Evolutionary conservation across 306 rosid genomes (phyloP).

Genomic region (Fragaria vesca): DNA sequence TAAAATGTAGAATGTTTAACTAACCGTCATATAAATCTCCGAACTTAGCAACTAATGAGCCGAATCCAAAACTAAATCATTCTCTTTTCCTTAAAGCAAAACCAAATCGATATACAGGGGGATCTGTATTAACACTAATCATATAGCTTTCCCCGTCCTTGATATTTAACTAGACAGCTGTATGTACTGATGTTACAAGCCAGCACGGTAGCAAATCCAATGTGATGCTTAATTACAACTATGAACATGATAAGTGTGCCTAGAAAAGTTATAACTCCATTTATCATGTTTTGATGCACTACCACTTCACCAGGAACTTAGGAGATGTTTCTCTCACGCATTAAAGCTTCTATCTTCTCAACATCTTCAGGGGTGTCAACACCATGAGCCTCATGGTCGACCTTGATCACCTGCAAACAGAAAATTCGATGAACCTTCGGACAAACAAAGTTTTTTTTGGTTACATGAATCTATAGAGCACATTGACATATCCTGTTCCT

Average conservation of each 20-base stretch:
- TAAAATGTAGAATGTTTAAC: background rate
- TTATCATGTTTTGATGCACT: conserved; percentile 3
- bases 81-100: background rate
- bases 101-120: background rate
- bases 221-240: background rate
- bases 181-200: background rate
- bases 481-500: background rate
- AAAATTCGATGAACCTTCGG: background rate
- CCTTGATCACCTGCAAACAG: conserved; percentile 73
- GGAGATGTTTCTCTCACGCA: conserved; percentile 68
- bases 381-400: conserved; percentile 93
- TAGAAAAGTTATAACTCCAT: background rate
- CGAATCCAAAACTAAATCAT: background rate
- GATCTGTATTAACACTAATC: background rate
- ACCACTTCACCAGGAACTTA: conserved; percentile 23
- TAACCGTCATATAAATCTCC: background rate
- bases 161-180: conserved; percentile 6
- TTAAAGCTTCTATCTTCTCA: conserved; percentile 70
- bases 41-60: background rate
- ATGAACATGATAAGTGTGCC: background rate
- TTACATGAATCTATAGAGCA: background rate
- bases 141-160: background rate
- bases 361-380: conserved; percentile 93
- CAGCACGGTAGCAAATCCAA: background rate
- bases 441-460: background rate